Conservation (phyloP, 169 alveolate genomes). For the Plasmodium sp. region DNA sequence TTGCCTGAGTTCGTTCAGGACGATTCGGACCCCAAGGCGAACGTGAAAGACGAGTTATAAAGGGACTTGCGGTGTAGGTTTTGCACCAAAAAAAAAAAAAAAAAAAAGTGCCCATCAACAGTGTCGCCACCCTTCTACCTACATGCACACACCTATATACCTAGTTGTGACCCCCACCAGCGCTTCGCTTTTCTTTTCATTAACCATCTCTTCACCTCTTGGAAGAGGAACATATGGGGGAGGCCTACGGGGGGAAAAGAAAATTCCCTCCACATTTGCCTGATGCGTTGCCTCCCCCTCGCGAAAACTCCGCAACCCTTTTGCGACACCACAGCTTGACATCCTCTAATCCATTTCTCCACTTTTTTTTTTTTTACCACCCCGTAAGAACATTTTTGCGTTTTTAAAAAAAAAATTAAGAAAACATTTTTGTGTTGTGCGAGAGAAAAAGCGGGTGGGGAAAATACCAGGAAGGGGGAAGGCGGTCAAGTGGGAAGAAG, state of each 20-base stretch:
- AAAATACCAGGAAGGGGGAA: background rate
- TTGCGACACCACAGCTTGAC: background rate
- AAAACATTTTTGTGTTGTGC: background rate
- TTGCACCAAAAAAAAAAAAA: background rate
- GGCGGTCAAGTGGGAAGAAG: background rate
- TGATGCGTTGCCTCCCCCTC: background rate
- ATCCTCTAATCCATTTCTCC: background rate
- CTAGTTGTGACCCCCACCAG: background rate
- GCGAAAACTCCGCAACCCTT: background rate
- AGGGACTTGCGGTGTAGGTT: background rate
- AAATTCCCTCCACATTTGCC: background rate
- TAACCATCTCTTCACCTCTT: background rate
- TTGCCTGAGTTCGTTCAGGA: constrained; percentile 82
- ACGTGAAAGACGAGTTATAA: constrained; percentile 52
- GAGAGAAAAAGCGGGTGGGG: background rate
- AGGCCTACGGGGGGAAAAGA: background rate
- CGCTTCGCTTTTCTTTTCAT: background rate
- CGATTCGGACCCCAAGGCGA: background rate
- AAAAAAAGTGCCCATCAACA: background rate
- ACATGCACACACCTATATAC: background rate
- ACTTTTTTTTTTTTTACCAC: background rate
- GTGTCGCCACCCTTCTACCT: background rate
- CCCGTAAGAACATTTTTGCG: background rate
- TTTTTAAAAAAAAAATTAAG: background rate
- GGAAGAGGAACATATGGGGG: background rate